phyloP scores from a whole-genome alignment of 805 yeast species.

The Komagataella pastoris region DNA sequence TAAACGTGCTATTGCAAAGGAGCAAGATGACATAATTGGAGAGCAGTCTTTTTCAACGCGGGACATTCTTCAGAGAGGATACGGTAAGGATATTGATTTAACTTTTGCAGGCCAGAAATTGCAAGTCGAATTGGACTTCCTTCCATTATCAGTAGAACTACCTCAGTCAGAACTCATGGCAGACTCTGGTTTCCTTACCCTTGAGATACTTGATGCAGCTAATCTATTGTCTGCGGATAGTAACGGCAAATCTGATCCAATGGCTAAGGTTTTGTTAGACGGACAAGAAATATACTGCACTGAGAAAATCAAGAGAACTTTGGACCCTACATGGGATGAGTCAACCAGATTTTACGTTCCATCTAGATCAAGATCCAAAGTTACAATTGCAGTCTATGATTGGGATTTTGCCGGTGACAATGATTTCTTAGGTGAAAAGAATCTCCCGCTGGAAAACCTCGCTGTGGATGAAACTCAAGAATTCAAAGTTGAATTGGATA shows the following conservation, averaged over 20 bases:
- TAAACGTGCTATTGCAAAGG: constrained; percentile 31
- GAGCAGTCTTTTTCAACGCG: constrained; percentile 37
- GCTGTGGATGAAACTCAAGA: constrained; percentile 26
- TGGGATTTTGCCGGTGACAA: constrained; percentile 73
- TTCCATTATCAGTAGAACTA: constrained; percentile 42
- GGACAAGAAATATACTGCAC: constrained; percentile 43
- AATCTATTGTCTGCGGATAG: constrained; percentile 46
- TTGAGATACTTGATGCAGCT: constrained; percentile 45
- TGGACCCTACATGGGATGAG: constrained; percentile 74
- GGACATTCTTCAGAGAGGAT: constrained; percentile 39
- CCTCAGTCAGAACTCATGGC: constrained; percentile 46
- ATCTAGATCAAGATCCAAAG: constrained; percentile 43
- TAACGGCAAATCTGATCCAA: constrained; percentile 74
- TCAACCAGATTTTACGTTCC: constrained; percentile 40
- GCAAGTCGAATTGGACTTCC: constrained; percentile 39
- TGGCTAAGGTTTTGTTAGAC: constrained; percentile 36
- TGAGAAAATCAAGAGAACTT: constrained; percentile 47
- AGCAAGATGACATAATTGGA: constrained; percentile 32
- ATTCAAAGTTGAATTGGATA: constrained; percentile 36
- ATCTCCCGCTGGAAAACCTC: constrained; percentile 34
- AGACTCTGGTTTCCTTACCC: constrained; percentile 52
- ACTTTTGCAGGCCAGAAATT: constrained; percentile 24
- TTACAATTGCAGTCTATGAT: constrained; percentile 43
- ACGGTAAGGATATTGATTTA: constrained; percentile 30
- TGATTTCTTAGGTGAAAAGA: constrained; percentile 41